These are phyloP conservation scores for Trametes polyzona DNA, from an alignment of 1,284 basidiomycete genomes.

Conservation along the genomic window DNA sequence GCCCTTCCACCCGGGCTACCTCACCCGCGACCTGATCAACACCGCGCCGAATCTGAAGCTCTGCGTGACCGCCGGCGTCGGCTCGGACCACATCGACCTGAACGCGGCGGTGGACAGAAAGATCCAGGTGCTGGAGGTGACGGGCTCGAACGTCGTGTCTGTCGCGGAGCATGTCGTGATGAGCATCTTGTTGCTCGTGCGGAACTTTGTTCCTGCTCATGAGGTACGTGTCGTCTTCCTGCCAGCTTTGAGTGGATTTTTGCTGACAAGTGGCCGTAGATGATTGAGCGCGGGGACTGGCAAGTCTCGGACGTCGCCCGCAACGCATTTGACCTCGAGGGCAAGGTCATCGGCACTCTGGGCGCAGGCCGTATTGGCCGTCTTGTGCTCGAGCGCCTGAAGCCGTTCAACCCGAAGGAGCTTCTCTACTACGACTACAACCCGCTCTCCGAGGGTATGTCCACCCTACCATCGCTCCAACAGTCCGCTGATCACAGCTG, in stretches of 20 bases:
- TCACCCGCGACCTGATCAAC: slow-evolving; percentile 78
- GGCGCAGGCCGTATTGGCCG: slow-evolving; percentile 89
- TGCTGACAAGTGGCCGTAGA: slow-evolving; percentile 44
- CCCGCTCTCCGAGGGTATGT: slow-evolving; percentile 65
- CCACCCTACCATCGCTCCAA: background rate
- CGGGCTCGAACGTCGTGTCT: slow-evolving; percentile 74
- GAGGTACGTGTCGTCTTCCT: slow-evolving; percentile 44
- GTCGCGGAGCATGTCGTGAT: slow-evolving; percentile 91
- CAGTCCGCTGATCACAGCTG: background rate
- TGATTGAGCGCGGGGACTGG: slow-evolving; percentile 87
- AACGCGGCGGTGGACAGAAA: slow-evolving; percentile 84
- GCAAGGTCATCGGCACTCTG: slow-evolving; percentile 89
- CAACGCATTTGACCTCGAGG: slow-evolving; percentile 87
- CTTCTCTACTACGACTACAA: slow-evolving; percentile 94
- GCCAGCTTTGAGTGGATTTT: background rate
- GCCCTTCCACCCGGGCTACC: slow-evolving; percentile 92
- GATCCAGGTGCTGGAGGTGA: slow-evolving; percentile 62
- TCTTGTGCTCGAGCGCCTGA: slow-evolving; percentile 86
- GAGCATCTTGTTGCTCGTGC: slow-evolving; percentile 83
- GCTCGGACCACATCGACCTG: slow-evolving; percentile 94
- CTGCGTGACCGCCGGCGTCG: slow-evolving; percentile 93
- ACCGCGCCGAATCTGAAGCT: slow-evolving; percentile 88
- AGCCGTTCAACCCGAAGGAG: slow-evolving; percentile 90
- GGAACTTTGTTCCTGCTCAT: slow-evolving; percentile 86
- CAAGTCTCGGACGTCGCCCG: slow-evolving; percentile 81